A percentile compares a stretch with the other conserved stretches of the same genome.
Conservation (phyloP, 192 early-diverging fungal genomes). For the Diversispora epigaea region DNA sequence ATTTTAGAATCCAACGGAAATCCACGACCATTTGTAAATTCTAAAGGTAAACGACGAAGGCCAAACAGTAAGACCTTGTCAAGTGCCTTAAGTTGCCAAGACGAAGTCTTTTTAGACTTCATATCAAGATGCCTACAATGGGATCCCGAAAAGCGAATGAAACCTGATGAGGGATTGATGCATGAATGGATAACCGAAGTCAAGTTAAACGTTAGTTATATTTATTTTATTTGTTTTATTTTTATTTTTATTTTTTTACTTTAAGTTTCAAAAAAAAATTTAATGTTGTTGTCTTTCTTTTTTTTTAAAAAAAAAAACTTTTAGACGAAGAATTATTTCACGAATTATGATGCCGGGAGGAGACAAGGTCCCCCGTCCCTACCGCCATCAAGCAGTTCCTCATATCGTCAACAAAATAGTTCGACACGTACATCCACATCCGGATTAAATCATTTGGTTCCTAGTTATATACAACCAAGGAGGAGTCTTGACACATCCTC, state of each 20-base stretch:
- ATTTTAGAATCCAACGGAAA: conserved; percentile 49
- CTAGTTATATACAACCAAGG: not conserved
- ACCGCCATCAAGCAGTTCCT: not conserved
- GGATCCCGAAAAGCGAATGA: conserved; percentile 88
- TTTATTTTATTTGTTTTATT: not conserved
- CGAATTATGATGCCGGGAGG: too few species aligned
- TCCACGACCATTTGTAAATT: conserved; percentile 71
- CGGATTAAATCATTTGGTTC: not conserved
- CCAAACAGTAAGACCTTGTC: conserved; percentile 76
- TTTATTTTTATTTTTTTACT: not conserved
- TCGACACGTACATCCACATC: not conserved
- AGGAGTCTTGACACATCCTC: not conserved
- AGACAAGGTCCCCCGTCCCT: not conserved
- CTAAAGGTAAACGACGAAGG: conserved; percentile 85
- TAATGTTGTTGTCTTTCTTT: too few species aligned
- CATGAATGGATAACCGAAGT: conserved; percentile 83
- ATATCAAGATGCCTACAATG: conserved; percentile 79
- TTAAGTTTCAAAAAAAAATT: too few species aligned
- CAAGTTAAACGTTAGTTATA: conserved; percentile 12
- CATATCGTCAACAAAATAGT: not conserved
- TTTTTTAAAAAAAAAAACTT: too few species aligned
- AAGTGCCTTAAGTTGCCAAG: conserved; percentile 69
- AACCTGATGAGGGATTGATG: conserved; percentile 76
- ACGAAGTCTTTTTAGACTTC: conserved; percentile 85
- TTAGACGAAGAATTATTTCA: too few species aligned